Conservation (phyloP, 2,329 filamentous ascomycete species). For the Aspergillus latus region DNA sequence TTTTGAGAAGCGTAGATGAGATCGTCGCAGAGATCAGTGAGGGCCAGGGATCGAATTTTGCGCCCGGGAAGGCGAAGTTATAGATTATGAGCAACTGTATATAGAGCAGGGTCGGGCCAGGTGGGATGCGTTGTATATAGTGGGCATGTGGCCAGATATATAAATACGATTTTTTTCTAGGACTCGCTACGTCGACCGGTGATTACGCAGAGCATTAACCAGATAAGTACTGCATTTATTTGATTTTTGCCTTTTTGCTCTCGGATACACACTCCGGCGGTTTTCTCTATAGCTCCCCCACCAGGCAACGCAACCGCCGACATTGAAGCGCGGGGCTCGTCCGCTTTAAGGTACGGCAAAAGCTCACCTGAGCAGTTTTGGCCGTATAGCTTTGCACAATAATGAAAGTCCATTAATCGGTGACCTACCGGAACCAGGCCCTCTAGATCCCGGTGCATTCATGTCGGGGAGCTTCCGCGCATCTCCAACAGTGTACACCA, state of each 20-base stretch:
- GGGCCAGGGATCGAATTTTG: conserved; percentile 56
- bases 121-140: too few species aligned
- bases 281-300: neutral
- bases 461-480: conserved; percentile 4
- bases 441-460: neutral
- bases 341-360: neutral
- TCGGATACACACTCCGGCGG: neutral
- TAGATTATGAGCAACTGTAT: conserved; percentile 14
- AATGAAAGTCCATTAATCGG: neutral
- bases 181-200: too few species aligned
- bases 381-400: neutral
- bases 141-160: neutral
- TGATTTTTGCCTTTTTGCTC: neutral
- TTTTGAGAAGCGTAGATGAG: conserved; percentile 61
- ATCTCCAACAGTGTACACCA: neutral
- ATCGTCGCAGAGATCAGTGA: conserved; percentile 54
- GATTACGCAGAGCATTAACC: too few species aligned
- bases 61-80: conserved; percentile 46
- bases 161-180: neutral
- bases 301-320: neutral
- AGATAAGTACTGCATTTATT: neutral
- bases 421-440: too few species aligned
- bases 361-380: neutral
- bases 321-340: neutral
- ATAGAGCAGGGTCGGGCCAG: too few species aligned